These are phyloP conservation scores for Cutaneotrichosporon spelunceum DNA, from an alignment of 1,284 basidiomycete genomes.

Conservation along the genomic window DNA sequence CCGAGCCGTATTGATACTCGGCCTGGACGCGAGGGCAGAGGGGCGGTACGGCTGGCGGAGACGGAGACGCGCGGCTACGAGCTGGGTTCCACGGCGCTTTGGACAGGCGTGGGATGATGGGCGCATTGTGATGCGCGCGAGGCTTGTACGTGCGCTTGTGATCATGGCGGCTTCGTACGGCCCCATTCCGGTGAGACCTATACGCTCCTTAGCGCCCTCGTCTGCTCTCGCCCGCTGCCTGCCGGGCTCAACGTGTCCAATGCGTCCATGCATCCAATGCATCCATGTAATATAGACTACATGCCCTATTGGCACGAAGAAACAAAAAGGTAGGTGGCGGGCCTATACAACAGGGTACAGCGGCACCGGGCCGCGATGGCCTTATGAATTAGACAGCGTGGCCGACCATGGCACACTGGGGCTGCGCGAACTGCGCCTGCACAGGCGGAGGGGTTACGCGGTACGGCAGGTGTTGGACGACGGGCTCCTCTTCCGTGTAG, in stretches of 20 bases:
- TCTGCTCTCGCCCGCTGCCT: too few relatives aligned
- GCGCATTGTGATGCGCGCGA: too few relatives aligned
- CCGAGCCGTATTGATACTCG: too few relatives aligned
- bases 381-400: neutral
- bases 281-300: neutral
- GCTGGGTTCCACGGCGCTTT: too few relatives aligned
- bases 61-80: too few relatives aligned
- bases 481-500: neutral
- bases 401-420: neutral
- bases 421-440: neutral
- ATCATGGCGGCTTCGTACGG: too few relatives aligned
- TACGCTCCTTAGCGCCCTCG: too few relatives aligned
- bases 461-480: neutral
- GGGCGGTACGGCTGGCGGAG: too few relatives aligned
- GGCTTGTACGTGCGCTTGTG: too few relatives aligned
- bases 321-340: neutral
- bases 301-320: neutral
- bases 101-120: too few relatives aligned
- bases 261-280: neutral
- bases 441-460: neutral
- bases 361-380: neutral
- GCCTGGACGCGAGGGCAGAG: too few relatives aligned
- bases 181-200: too few relatives aligned
- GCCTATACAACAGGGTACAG: conserved; percentile 1
- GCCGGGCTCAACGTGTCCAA: neutral